Evolutionary conservation across 306 rosid species (phyloP), one percentile per base, ranked within the genome.

Genomic region (Medicago arabica): DNA sequence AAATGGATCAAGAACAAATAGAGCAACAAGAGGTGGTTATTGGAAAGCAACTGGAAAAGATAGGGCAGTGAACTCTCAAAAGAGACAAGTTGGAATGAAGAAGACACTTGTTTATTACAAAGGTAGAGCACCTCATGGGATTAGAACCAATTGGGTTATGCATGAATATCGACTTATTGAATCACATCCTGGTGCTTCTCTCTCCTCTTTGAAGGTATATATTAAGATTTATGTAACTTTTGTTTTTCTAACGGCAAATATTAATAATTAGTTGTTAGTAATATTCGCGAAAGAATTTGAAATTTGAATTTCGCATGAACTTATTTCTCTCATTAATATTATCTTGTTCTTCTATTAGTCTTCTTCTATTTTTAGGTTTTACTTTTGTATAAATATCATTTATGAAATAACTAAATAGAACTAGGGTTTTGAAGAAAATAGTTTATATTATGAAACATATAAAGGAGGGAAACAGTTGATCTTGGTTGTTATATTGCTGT

Each of bases 41-140:
- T 94, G 98, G 98, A 94, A 94, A 77, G 98, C 98, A 4, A 94
- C 98, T 0, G 98, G 98, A 8, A 94, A 94, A 72, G 98, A 94
- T 74, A 75, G 98, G 63, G 31, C 88, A 2, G 98, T 94, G 19
- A 86, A 87, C 15, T 88, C 97, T 51, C 93, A 87, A 31, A 82
- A 86, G 74, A 85, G 64, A 1, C 72, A 81, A 1, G 88, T 91
- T 51, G 98, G 98, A 7, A 91, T 91, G 97, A 94, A 94, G 90
- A 94, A 94, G 84, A 94, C 98, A 1, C 79, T 94, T 87, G 98
- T 94, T 3, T 94, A 90, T 75, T 94, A 94, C 65, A 87, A 71
- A 81, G 98, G 98, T 4, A 86, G 98, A 80, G 98, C 98, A 10
- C 98, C 98, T 0, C 98, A 88, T 86, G 98, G 98, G 14, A 71